Base-by-base conservation (phyloP, 768 basidiomycete species). In the Mrakia frigida region DNA sequence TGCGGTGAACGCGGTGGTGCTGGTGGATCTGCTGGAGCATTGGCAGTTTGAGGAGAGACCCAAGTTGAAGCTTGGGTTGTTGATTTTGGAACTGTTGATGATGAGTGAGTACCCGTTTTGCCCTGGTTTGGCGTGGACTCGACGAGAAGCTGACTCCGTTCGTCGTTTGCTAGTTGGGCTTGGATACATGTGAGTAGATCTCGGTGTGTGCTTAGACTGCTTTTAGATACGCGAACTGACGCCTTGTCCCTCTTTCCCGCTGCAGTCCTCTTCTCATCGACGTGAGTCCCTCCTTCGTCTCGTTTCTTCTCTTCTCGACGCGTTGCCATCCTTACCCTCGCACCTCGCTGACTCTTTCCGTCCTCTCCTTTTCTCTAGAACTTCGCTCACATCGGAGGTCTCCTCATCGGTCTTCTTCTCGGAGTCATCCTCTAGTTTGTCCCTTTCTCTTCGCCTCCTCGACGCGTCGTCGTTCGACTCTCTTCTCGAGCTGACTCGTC, bases 21-120 rank as follows among this genome's bases (percentile, higher is more conserved):
- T 92, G 90, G 90, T 96, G 11, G 96, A 96, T 81, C 85, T 98
- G 21, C 86, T 93, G 56, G 89, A 94, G 4, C 96, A 98, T 81
- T 98, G 96, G 96, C 87, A 88, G 80, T 91, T 93, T 80, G 90
- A 93, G 73, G 89, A 92, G 81, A 87, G 89, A 76, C 97, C 96
- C 14, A 88, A 87, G 25, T 87, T 89, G 76, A 94, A 88, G 92
- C 87, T 97, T 18, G 85, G 90, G 43, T 90, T 91, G 83, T 90
- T 97, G 88, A 86, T 89, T 18, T 85, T 97, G 73, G 95, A 98
- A 81, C 87, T 98, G n/a, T 78, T 91, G 35, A 87, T 98, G 60
- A 94, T 73, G 71, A 68, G 71, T 77, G 61, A 61, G 76, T 43
- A 28, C 59, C 2, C n/a, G 2, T 70, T 23, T 41, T 13, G 9